Conservation (phyloP, 31 red algal genomes). For the Odonthalia washingtoniensis region DNA sequence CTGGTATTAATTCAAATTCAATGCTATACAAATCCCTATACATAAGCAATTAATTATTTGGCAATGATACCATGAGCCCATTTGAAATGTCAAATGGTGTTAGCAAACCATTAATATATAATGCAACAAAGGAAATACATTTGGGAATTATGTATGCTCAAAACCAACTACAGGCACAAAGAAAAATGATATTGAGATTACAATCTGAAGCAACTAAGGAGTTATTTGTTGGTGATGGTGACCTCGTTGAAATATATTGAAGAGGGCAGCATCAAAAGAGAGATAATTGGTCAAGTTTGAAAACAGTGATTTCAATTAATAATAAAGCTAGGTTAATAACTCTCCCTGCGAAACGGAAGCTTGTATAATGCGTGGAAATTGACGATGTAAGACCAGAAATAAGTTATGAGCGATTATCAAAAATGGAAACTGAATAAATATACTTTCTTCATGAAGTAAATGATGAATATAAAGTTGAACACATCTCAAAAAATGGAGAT, state of each 20-base stretch:
- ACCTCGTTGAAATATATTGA: constrained; percentile 34
- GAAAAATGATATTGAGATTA: constrained; percentile 36
- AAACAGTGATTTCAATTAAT: no score
- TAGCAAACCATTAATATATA: neutral
- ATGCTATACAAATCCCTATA: neutral
- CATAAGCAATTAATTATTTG: constrained; percentile 36
- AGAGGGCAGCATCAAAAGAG: no score
- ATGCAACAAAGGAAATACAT: neutral
- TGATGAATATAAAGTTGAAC: no score
- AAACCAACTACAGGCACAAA: neutral
- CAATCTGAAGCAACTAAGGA: constrained; percentile 6
- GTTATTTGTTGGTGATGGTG: constrained; percentile 7
- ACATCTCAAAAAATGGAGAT: no score
- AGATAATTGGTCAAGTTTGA: no score
- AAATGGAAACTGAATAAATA: no score
- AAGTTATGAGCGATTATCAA: no score
- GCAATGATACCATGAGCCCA: constrained; percentile 10
- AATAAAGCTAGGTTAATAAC: no score
- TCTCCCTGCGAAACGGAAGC: no score
- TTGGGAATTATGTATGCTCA: constrained; percentile 2
- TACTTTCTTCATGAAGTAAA: no score
- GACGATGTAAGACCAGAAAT: no score
- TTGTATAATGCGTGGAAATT: no score
- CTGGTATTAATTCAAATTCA: neutral
- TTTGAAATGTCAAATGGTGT: constrained; percentile 29